Evolutionary conservation across 2,329 filamentous ascomycete genomes (phyloP), one percentile per base, ranked within the genome.

Genomic region (Capronia americana): DNA sequence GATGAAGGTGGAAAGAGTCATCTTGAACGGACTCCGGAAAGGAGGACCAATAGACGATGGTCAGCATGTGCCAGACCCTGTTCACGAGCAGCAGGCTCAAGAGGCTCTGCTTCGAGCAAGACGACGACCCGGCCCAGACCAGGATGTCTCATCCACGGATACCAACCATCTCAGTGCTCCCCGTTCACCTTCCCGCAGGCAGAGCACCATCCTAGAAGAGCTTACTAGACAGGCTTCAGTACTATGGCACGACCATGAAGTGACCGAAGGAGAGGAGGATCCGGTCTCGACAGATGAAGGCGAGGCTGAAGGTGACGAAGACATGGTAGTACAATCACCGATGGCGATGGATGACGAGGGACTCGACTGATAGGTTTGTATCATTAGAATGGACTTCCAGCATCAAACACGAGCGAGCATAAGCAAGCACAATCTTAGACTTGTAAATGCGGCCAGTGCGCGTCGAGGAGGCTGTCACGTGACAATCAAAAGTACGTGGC

Each of bases 1-100:
- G 58, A 86, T 97, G 71, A 92, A 92, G 73, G 83, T 97, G 8
- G 95, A 99, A 79, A 84, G 89, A 57, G 75, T 87, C 7, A 86
- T 90, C 57, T 82, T 87, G 67, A 79, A 86, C 70, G 87, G 87
- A 2, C 77, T 87, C 7, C 73, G 77, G 32, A 73, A 73, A 62
- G 73, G 72, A 66, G 75, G 76, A 0, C 63, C 56, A n/a, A 64
- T 72, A 4, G 66, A 73, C 10, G 74, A 75, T 8, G 69, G 70
- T 12, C 69, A 70, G 28, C 72, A 72, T 26, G 63, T 73, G 46
- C 61, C 65, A 12, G 65, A 65, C 55, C 64, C 61, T n/a, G 61
- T 63, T 26, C 65, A 57, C 14, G 65, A 67, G 57, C 69, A 66
- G 32, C 65, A 69, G 60, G 58, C 66, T 24, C 57, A 64, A 24